Evolutionary conservation across 2,329 filamentous ascomycete genomes (phyloP).

Genomic region (Onygenales sp.): DNA sequence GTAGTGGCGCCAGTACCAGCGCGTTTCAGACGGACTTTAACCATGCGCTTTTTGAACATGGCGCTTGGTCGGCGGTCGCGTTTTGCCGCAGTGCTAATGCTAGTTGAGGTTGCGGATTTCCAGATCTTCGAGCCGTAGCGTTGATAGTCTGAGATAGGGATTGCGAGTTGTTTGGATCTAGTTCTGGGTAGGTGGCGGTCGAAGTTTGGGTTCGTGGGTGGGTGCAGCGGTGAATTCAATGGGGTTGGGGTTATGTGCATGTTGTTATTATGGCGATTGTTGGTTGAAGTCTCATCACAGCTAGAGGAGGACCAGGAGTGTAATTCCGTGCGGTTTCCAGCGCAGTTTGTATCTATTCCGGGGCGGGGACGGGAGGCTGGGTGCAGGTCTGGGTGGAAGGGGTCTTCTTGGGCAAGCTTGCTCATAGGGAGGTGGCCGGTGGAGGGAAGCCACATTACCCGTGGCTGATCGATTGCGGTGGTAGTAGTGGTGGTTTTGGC

Average conservation of each 20-base stretch:
- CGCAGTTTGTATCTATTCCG: neutral
- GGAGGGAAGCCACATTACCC: neutral
- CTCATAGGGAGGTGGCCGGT: neutral
- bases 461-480: neutral
- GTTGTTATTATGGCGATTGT: neutral
- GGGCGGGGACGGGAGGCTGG: neutral
- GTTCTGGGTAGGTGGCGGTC: neutral
- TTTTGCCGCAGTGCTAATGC: neutral
- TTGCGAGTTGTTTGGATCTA: neutral
- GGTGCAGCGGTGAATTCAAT: neutral
- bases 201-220: neutral
- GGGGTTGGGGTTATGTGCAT: neutral
- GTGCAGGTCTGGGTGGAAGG: neutral
- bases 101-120: neutral
- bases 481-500: neutral
- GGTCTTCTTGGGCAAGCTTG: neutral
- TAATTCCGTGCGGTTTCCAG: neutral
- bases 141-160: slow-evolving; percentile 1
- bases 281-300: neutral
- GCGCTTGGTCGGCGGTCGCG: neutral
- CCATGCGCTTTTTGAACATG: neutral
- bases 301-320: neutral
- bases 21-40: neutral
- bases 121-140: neutral
- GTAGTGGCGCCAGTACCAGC: too few relatives aligned